A percentile compares a stretch with the other conserved stretches of the same genome.
Evolutionary conservation across 805 yeast species (phyloP).

Genomic region (Suhomyces emberorum): DNA sequence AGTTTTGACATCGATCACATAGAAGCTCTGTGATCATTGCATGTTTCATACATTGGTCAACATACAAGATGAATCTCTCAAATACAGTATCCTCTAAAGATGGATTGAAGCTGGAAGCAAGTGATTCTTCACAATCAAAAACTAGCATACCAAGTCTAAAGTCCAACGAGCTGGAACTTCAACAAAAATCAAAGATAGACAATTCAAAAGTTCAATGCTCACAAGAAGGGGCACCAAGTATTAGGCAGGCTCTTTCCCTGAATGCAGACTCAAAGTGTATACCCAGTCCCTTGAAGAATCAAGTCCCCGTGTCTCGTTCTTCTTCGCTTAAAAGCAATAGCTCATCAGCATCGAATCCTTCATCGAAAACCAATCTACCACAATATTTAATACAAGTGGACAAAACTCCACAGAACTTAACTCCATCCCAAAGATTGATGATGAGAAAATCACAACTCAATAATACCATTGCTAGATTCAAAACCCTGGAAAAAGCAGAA

Average conservation of each 20-base stretch:
- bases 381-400: constrained; percentile 20
- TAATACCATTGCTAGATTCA: constrained; percentile 20
- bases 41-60: no score
- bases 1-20: no score
- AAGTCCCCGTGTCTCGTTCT: constrained; percentile 12
- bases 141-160: no score
- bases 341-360: constrained; percentile 3
- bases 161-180: no score
- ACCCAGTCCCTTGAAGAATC: constrained; percentile 16
- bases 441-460: constrained; percentile 24
- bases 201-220: no score
- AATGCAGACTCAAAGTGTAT: constrained; percentile 2
- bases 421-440: constrained; percentile 30
- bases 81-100: no score
- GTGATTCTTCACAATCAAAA: no score
- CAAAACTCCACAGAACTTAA: constrained; percentile 23
- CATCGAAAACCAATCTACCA: constrained; percentile 1
- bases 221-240: no score
- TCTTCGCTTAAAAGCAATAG: constrained; percentile 15
- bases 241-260: constrained; percentile 1
- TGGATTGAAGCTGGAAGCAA: no score
- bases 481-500: constrained; percentile 6
- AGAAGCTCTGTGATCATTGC: no score
- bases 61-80: no score
- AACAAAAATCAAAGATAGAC: no score